phyloP scores from a whole-genome alignment of 352 stramenopile genomes.

The Blastocystis sp. region DNA sequence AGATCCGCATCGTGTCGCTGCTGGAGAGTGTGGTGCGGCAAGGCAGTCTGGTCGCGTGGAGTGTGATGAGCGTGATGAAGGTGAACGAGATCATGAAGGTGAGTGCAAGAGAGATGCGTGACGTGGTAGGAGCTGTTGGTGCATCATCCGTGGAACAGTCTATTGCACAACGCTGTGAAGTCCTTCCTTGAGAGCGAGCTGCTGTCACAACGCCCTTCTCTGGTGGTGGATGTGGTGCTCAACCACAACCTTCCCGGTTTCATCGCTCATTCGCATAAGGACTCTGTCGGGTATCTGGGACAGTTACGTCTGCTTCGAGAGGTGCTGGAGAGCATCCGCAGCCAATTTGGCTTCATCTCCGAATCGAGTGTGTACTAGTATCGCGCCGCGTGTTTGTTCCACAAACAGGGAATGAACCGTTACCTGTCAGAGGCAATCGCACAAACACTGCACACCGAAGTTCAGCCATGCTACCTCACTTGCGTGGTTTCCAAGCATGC shows the following conservation, averaged over 20 bases:
- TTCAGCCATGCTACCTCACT: constrained; percentile 26
- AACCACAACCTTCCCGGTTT: neutral
- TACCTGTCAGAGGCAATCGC: neutral
- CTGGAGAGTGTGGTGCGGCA: neutral
- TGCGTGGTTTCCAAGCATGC: constrained; percentile 23
- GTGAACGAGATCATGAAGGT: neutral
- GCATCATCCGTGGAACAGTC: constrained; percentile 39
- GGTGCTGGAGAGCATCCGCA: neutral
- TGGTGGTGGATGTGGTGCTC: neutral
- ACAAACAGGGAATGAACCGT: constrained; percentile 9
- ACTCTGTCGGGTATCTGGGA: neutral
- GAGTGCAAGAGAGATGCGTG: neutral
- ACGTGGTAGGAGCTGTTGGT: neutral
- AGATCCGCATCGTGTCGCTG: constrained; percentile 12
- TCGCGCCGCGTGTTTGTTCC: constrained; percentile 13
- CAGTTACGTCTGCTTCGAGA: neutral
- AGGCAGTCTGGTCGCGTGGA: neutral
- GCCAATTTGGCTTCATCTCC: neutral
- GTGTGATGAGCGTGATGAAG: neutral
- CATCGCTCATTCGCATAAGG: neutral
- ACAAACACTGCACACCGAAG: neutral
- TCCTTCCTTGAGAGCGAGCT: neutral
- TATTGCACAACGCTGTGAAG: constrained; percentile 18
- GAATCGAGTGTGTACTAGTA: neutral
- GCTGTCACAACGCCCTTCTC: neutral